Evolutionary conservation across 202 grass and related monocot species (phyloP), one percentile per base, ranked within the genome.

Genomic region (Panicum hallii): DNA sequence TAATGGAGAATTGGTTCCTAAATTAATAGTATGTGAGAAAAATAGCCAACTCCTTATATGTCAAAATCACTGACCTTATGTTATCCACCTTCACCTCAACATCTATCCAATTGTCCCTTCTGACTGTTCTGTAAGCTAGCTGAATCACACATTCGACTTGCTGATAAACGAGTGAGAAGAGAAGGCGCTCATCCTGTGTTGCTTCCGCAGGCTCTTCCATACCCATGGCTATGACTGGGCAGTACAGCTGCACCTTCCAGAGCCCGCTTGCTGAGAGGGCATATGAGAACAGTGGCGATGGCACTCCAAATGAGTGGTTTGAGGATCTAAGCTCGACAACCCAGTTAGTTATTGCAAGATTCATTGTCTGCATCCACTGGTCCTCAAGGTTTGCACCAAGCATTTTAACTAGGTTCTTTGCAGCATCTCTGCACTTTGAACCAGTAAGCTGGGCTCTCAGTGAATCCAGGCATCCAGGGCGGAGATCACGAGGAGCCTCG

Each of bases 171-270:
- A 99, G 86, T 74, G 93, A 96, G 82, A 99, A 96, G 42, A 70
- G 84, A 23, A 99, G 85, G 8, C 90, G 87, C 65, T 99, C 97
- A 78, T 99, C 93, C 60, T 94, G 93, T 20, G 89, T 88, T 63
- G 62, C 65, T 28, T 80, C 83, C 26, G 74, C 84, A 75, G 91
- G 87, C 54, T 99, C 91, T 71, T 91, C 82, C 54, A 92, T 89
- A 52, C 26, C 82, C 96, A 92, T 99, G 66, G 93, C 91, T 58
- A 96, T 82, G 79, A 99, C 70, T 6, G 93, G 90, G 84, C 91
- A 99, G 78, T 92, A 99, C 11, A 99, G 75, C 81, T 96, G 93
- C 20, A 96, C 93, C 79, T 96, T 99, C 97, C 93, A 99, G 32
- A 99, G 80, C 43, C 90, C 86, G 13, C 72, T 92, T 28, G 93